Evolutionary conservation across 495 filamentous ascomycete species (phyloP).

Genomic region (Penicillium odoratum): DNA sequence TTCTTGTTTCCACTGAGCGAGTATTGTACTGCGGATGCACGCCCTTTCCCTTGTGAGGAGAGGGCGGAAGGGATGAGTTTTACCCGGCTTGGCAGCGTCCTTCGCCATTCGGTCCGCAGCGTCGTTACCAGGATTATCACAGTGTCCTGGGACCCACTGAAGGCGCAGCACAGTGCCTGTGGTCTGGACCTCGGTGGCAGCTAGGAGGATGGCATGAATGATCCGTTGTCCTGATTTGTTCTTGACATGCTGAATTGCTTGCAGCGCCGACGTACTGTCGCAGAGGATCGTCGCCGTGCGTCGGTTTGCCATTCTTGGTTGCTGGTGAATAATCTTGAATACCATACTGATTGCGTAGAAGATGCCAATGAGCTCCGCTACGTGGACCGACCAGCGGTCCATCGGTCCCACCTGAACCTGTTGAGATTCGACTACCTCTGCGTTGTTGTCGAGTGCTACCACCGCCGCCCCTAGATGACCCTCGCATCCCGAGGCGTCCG

Average conservation of each 20-base stretch:
- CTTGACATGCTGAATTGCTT: slow-evolving; percentile 14
- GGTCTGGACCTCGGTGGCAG: slow-evolving; percentile 16
- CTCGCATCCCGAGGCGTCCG: slow-evolving; percentile 20
- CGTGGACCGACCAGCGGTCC: slow-evolving; percentile 25
- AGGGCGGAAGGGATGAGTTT: slow-evolving; percentile 18
- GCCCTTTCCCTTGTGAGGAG: slow-evolving; percentile 18
- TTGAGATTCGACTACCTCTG: slow-evolving; percentile 12
- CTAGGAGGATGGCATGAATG: slow-evolving; percentile 19
- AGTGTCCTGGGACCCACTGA: slow-evolving; percentile 23
- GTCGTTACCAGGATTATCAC: slow-evolving; percentile 10
- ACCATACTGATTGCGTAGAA: slow-evolving; percentile 22
- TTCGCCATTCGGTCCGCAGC: slow-evolving; percentile 14
- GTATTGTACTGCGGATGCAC: slow-evolving; percentile 5
- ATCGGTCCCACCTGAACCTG: slow-evolving; percentile 24
- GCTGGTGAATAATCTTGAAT: slow-evolving; percentile 11
- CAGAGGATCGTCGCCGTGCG: background rate
- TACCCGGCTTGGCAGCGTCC: slow-evolving; percentile 12
- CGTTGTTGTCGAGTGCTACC: slow-evolving; percentile 9
- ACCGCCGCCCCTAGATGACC: slow-evolving; percentile 17
- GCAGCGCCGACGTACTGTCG: slow-evolving; percentile 21
- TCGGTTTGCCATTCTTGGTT: slow-evolving; percentile 13
- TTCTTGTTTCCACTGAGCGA: slow-evolving; percentile 16
- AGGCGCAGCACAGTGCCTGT: slow-evolving; percentile 15
- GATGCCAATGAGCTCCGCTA: slow-evolving; percentile 24
- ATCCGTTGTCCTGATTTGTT: slow-evolving; percentile 26